Evolutionary conservation across 1,284 basidiomycete genomes (phyloP).

Genomic region (Pseudozyma hubeiensis): DNA sequence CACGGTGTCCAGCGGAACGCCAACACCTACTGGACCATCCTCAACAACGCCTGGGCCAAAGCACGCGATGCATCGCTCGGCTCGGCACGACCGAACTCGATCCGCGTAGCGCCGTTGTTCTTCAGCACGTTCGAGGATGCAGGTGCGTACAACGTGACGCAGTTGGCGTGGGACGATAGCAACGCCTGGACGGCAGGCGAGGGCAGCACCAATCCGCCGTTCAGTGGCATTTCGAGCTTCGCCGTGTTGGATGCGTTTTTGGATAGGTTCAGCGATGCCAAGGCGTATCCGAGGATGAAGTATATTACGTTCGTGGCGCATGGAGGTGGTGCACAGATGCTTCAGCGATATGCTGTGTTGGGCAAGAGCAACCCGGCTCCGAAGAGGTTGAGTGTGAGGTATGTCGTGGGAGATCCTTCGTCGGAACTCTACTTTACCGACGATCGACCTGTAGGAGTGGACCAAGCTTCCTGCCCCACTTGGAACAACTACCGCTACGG

Average conservation of each 20-base stretch:
- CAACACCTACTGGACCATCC: conserved; percentile 40
- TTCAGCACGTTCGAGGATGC: conserved; percentile 48
- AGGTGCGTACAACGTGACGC: conserved; percentile 20
- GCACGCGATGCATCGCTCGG: conserved; percentile 18
- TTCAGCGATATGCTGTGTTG: conserved; percentile 56
- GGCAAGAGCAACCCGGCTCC: conserved; percentile 27
- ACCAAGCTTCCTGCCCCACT: conserved; percentile 24
- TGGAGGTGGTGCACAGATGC: conserved; percentile 59
- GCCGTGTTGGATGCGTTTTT: conserved; percentile 47
- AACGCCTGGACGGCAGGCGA: conserved; percentile 59
- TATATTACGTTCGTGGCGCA: conserved; percentile 60
- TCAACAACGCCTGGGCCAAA: conserved; percentile 43
- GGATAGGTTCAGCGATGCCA: conserved; percentile 24
- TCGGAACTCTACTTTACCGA: conserved; percentile 57
- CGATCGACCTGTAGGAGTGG: conserved; percentile 48
- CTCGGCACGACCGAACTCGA: conserved; percentile 32
- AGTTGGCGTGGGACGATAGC: conserved; percentile 53
- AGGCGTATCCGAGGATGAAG: conserved; percentile 53
- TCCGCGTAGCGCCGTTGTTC: conserved; percentile 58
- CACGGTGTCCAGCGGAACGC: conserved; percentile 59
- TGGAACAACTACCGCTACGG: conserved; percentile 59
- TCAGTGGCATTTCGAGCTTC: conserved; percentile 29
- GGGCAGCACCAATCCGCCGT: conserved; percentile 34
- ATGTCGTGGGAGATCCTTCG: conserved; percentile 56
- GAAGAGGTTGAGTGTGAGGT: conserved; percentile 37